Percentiles rank a stretch among this genome's conserved stretches.
Evolutionary conservation across 169 alveolate species (phyloP).

Genomic region (Fabrea salina): DNA sequence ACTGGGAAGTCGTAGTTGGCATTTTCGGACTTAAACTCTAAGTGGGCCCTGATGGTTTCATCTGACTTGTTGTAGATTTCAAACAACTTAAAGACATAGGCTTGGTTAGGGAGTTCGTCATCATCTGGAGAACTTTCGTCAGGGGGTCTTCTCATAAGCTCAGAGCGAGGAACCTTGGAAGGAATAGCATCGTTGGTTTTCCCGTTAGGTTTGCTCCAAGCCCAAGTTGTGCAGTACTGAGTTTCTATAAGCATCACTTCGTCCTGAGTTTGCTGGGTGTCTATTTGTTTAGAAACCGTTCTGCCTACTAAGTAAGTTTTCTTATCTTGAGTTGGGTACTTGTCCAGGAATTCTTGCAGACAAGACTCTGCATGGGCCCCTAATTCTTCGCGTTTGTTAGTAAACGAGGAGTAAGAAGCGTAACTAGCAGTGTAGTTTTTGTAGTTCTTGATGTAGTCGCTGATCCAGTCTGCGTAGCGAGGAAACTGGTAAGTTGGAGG

Average conservation of each 20-base stretch:
- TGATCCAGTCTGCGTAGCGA: slow-evolving; percentile 14
- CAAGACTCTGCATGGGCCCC: not conserved
- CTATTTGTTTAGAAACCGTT: not conserved
- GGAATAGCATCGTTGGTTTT: slow-evolving; percentile 7
- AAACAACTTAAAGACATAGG: not conserved
- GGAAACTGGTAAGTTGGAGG: slow-evolving; percentile 33
- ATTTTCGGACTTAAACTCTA: not conserved
- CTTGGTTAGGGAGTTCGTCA: not conserved
- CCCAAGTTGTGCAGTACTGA: not conserved
- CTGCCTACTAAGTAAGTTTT: not conserved
- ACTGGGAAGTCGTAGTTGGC: not conserved
- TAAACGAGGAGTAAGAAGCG: not conserved
- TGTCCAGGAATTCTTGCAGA: not conserved
- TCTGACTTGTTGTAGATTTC: slow-evolving; percentile 4
- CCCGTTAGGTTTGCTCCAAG: slow-evolving; percentile 23
- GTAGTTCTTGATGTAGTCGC: not conserved
- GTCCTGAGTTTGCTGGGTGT: not conserved
- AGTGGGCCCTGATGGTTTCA: not conserved
- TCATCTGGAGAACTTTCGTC: not conserved
- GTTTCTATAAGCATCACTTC: not conserved
- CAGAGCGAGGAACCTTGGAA: not conserved
- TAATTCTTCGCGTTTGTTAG: not conserved
- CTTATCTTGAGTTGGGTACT: not conserved
- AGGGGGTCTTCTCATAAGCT: not conserved
- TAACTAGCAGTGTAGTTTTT: not conserved